Evolutionary conservation across 345 rosid species (phyloP).

Genomic region (Populus euphratica): DNA sequence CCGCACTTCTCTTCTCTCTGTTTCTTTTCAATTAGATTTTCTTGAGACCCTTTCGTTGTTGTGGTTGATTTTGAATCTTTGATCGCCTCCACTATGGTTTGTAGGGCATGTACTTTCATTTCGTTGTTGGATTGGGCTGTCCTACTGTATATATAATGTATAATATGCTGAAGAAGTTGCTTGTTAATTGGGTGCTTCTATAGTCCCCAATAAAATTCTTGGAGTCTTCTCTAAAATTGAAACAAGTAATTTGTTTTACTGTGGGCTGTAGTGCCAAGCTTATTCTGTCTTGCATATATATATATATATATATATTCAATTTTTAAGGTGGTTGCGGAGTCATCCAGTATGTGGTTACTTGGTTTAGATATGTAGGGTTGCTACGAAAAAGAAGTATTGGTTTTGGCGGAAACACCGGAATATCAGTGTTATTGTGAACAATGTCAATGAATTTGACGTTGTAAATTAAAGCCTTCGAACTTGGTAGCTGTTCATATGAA

Average conservation of each 20-base stretch:
- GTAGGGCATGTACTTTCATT: background rate
- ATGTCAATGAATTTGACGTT: background rate
- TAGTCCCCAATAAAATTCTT: too few relatives aligned
- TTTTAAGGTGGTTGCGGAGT: background rate
- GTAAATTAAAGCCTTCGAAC: background rate
- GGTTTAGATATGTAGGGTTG: background rate
- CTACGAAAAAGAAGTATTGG: background rate
- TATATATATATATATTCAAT: too few relatives aligned
- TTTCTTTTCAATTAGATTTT: background rate
- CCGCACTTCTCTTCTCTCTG: background rate
- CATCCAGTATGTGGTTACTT: background rate
- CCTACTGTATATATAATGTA: too few relatives aligned
- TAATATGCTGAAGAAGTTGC: too few relatives aligned
- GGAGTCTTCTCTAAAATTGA: too few relatives aligned
- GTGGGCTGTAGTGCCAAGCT: background rate
- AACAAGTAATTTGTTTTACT: background rate
- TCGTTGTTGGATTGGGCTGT: too few relatives aligned
- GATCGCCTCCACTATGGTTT: background rate
- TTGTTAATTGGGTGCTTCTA: too few relatives aligned
- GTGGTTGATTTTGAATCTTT: background rate
- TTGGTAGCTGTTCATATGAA: background rate
- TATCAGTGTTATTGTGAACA: background rate
- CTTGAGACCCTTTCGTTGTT: background rate
- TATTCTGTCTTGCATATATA: too few relatives aligned
- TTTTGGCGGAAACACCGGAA: background rate